Evolutionary conservation across 306 rosid genomes (phyloP), one percentile per base, ranked within the genome.

Genomic region (Macrotyloma uniflorum): DNA sequence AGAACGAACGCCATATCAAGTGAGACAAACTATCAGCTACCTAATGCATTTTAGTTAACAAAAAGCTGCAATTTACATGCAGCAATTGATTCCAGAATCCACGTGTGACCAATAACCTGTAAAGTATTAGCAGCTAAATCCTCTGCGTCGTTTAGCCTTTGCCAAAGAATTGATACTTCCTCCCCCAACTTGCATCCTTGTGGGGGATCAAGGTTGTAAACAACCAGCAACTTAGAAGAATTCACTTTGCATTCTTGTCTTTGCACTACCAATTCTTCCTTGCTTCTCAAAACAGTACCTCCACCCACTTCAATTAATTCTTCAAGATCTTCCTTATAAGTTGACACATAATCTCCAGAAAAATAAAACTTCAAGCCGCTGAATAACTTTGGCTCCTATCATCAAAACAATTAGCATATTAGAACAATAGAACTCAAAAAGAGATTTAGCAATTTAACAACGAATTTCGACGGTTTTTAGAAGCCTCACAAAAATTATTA

Each of bases 71-170:
- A 82, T 70, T 87, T 81, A 59, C 85, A 80, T 22, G 87, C 87
- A 35, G 99, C 93, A 86, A 91, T 87, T 28, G 99, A 96, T 76
- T 96, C 97, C 83, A 96, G 77, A 74, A 93, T 85, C 98, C 98
- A 90, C 0, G 99, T 90, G 74, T 93, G 96, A 66, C 92, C 98
- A 62, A 91, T 78, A 12, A 90, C 89, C 79, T 83, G 89, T 85
- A 81, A 63, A 18, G 89, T 81, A 50, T 55, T 64, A 3, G 79
- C 75, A 62, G 98, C 97, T 81, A 91, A 38, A 81, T 88, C 98
- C 79, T 85, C 89, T 28, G 97, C 98, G 63, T 91, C 97, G 6
- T 72, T 93, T 58, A 90, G 61, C 79, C 99, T 86, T 70, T 90
- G 85, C 96, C 96, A 96, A 67, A 93, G 88, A 79, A 88, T 87